These are phyloP conservation scores for Clavispora vitiphila DNA, from an alignment of 805 yeast genomes.

Conservation along the genomic window DNA sequence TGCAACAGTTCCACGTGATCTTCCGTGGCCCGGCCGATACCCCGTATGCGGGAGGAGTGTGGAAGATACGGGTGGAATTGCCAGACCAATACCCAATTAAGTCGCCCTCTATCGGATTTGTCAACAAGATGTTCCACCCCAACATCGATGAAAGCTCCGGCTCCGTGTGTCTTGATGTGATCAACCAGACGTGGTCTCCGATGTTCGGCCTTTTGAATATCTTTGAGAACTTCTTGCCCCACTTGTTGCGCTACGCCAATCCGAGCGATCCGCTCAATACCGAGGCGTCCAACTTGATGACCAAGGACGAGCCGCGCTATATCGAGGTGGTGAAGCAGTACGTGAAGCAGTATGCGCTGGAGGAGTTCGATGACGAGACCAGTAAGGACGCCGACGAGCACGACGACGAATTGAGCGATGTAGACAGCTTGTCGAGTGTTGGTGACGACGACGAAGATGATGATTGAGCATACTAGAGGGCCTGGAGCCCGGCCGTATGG, in stretches of 20 bases:
- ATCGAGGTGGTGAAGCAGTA: slow-evolving; percentile 66
- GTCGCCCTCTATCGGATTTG: slow-evolving; percentile 93
- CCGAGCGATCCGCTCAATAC: slow-evolving; percentile 92
- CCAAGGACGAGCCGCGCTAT: slow-evolving; percentile 63
- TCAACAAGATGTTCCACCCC: slow-evolving; percentile 89
- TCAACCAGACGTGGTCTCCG: slow-evolving; percentile 97
- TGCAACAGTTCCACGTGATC: slow-evolving; percentile 80
- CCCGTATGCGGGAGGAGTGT: slow-evolving; percentile 83
- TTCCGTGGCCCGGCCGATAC: slow-evolving; percentile 80
- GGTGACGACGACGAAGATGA: slow-evolving; percentile 24
- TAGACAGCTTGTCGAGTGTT: slow-evolving; percentile 47
- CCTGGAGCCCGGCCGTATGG: neutral
- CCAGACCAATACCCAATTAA: slow-evolving; percentile 95
- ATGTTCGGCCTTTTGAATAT: slow-evolving; percentile 90
- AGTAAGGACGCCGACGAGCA: slow-evolving; percentile 28
- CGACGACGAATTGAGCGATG: slow-evolving; percentile 42
- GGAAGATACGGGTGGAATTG: slow-evolving; percentile 89
- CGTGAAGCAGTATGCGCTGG: slow-evolving; percentile 58
- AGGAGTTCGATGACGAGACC: slow-evolving; percentile 23
- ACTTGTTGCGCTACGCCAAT: slow-evolving; percentile 84
- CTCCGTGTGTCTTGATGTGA: slow-evolving; percentile 91
- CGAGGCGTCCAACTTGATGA: slow-evolving; percentile 78
- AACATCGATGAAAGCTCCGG: slow-evolving; percentile 90
- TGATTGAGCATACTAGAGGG: neutral
- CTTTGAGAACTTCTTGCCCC: slow-evolving; percentile 91